Conservation (phyloP, 1,139 yeast genomes). For the Taphrina wiesneri region DNA sequence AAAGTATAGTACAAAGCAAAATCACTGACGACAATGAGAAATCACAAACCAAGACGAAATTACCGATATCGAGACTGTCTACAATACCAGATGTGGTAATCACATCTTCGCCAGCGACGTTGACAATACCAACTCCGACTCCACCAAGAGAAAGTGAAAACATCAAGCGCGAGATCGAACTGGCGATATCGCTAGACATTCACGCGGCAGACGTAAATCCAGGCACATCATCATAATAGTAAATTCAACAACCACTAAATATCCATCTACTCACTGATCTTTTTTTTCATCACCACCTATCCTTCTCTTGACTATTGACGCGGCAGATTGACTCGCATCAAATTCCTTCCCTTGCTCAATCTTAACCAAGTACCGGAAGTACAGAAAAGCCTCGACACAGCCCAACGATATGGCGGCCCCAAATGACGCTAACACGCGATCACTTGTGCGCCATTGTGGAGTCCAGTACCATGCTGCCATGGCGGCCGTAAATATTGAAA, state of each 20-base stretch:
- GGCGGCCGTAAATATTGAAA: constrained; percentile 32
- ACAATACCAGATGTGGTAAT: background rate
- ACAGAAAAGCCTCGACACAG: constrained; percentile 19
- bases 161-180: background rate
- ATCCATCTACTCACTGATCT: background rate
- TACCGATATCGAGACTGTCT: too few relatives aligned
- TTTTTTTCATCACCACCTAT: background rate
- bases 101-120: background rate
- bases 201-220: constrained; percentile 2
- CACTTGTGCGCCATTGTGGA: background rate
- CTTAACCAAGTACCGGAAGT: constrained; percentile 23
- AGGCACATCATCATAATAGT: background rate
- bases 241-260: background rate
- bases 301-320: background rate
- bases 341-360: constrained; percentile 5
- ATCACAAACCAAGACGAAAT: background rate
- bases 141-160: background rate
- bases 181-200: background rate
- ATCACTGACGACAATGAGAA: background rate
- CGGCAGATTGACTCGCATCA: constrained; percentile 1
- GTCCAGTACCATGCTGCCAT: constrained; percentile 33
- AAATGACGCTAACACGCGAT: constrained; percentile 10
- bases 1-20: background rate
- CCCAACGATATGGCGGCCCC: constrained; percentile 15
- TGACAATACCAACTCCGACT: background rate